Conservation (phyloP, 768 basidiomycete species). For the Porpolomopsis calyptriformis region DNA sequence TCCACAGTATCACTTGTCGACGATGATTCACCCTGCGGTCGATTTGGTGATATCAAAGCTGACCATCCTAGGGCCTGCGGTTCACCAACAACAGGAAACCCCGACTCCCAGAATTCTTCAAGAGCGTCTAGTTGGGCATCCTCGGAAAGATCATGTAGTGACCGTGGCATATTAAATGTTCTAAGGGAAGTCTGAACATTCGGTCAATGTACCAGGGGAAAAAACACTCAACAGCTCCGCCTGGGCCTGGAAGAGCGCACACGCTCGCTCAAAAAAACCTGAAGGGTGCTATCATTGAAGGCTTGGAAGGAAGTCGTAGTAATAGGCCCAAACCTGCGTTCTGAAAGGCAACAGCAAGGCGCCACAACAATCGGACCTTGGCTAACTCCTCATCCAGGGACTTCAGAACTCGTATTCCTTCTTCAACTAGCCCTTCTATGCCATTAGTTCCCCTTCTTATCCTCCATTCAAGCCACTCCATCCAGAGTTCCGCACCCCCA, state of each 20-base stretch:
- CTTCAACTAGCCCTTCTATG: slow-evolving; percentile 42
- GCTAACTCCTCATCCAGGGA: slow-evolving; percentile 42
- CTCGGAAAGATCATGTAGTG: slow-evolving; percentile 33
- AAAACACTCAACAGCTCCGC: slow-evolving; percentile 57
- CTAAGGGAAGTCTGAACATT: slow-evolving; percentile 25
- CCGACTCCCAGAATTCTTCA: slow-evolving; percentile 81
- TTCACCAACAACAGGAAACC: slow-evolving; percentile 68
- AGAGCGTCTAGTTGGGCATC: slow-evolving; percentile 43
- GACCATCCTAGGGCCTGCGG: slow-evolving; percentile 57
- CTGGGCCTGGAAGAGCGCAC: slow-evolving; percentile 74
- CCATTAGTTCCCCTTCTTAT: slow-evolving; percentile 39
- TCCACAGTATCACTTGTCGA: slow-evolving; percentile 7
- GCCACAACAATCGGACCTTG: slow-evolving; percentile 60
- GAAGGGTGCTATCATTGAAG: slow-evolving; percentile 2
- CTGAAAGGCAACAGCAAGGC: slow-evolving; percentile 48
- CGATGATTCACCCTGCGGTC: slow-evolving; percentile 20
- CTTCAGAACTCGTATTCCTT: slow-evolving; percentile 36
- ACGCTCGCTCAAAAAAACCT: slow-evolving; percentile 69
- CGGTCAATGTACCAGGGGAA: neutral
- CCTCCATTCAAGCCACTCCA: slow-evolving; percentile 76
- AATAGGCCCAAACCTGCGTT: slow-evolving; percentile 52
- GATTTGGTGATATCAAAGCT: slow-evolving; percentile 41
- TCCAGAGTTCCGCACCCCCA: slow-evolving; percentile 50
- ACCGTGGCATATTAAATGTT: slow-evolving; percentile 44
- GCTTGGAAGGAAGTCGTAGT: neutral